Percentiles rank a stretch among this genome's conserved stretches.
Evolutionary conservation across 345 rosid species (phyloP).

Genomic region (Eucalyptus regnans): DNA sequence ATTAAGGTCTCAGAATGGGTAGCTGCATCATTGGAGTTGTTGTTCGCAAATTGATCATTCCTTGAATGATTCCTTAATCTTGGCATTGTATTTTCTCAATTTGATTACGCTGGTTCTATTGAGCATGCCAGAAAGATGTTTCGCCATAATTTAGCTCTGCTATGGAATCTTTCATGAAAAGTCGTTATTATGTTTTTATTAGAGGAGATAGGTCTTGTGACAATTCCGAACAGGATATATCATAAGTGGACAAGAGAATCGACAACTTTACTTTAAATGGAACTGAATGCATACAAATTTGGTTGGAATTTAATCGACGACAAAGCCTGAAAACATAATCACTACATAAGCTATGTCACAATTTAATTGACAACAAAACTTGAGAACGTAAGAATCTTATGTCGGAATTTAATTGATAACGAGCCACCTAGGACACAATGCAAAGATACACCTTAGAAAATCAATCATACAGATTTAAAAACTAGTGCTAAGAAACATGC

Average conservation of each 20-base stretch:
- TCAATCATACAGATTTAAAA: background rate
- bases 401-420: background rate
- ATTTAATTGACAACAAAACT: background rate
- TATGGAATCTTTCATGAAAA: too few relatives aligned
- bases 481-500: background rate
- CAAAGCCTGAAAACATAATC: background rate
- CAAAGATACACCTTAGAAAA: background rate
- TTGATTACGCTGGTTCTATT: background rate
- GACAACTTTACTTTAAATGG: background rate
- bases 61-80: background rate
- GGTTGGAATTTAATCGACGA: background rate
- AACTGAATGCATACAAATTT: background rate
- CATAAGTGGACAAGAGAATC: background rate
- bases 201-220: background rate
- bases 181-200: too few relatives aligned
- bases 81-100: background rate
- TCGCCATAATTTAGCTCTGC: accelerated
- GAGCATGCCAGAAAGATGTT: too few relatives aligned
- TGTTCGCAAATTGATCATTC: background rate
- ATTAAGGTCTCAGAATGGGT: background rate
- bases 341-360: background rate
- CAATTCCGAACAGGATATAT: background rate
- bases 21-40: background rate
- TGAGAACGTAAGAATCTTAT: too few relatives aligned
- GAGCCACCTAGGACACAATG: background rate